Evolutionary conservation across 108 stramenopile species (phyloP), one percentile per base, ranked within the genome.

Genomic region (Pseudonitzschia pungens): DNA sequence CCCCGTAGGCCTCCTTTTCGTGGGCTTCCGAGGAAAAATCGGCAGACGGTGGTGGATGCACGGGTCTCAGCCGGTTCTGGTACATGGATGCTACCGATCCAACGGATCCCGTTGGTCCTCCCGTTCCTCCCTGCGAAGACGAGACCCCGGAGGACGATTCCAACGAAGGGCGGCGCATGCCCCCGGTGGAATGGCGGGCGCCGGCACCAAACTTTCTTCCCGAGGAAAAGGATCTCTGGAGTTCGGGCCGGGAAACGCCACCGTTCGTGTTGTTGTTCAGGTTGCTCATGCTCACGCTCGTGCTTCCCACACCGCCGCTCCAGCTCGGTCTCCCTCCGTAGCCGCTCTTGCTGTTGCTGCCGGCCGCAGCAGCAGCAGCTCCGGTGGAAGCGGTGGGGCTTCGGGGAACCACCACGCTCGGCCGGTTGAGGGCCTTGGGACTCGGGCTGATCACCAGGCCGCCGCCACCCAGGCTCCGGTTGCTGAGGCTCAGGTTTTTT

Each of bases 1-100:
- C 71, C 21, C 73, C 73, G 36, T 64, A 65, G 5, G 71, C 57
- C 9, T 42, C 58, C 42, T 62, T 67, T 45, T 67, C 66, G 60
- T 62, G 60, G 24, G 26, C 50, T 28, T 14, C 11, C 11, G 22
- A 10, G 7, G 28, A 2, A 36, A n/a, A 4, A 4, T 29, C n/a
- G 32, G 10, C 44, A n/a, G 45, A 15, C 28, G 48, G 45, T 27
- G 28, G 48, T 43, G 36, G 36, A 2, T 50, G 42, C 20, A 51
- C 44, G 14, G 66, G 66, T 29, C 50, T 67, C 45, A 67, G 28
- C 45, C 48, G 1, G 21, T 67, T 45, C n/a, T 67, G 48, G 45
- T 67, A 67, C 64, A 65, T 40, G 11, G 31, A 42, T 41, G n/a
- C n/a, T n/a, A n/a, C n/a, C n/a, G n/a, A n/a, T n/a, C n/a, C n/a